phyloP scores from a whole-genome alignment of 2,329 filamentous ascomycete genomes.

The Alternaria atra region DNA sequence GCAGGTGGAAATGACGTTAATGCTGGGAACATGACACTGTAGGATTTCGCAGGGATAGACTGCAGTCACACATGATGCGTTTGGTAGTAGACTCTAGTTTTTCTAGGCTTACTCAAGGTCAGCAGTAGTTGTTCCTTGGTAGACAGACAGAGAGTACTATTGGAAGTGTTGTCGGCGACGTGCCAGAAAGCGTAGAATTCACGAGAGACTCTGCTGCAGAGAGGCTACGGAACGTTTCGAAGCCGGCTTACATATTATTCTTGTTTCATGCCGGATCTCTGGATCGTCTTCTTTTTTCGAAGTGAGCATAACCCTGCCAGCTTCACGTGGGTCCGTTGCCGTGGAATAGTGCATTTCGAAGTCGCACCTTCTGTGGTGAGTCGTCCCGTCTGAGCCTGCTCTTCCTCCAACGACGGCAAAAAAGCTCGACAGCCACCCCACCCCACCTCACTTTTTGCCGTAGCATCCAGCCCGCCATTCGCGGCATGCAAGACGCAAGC shows the following conservation, averaged over 20 bases:
- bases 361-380: slow-evolving; percentile 11
- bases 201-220: slow-evolving; percentile 12
- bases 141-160: not conserved
- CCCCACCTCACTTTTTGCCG: slow-evolving; percentile 15
- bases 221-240: slow-evolving; percentile 21
- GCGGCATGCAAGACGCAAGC: slow-evolving; percentile 22
- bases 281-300: slow-evolving; percentile 11
- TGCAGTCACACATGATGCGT: not conserved
- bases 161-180: not conserved
- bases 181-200: not conserved
- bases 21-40: not conserved
- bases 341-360: slow-evolving; percentile 19
- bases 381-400: slow-evolving; percentile 4
- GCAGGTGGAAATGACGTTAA: slow-evolving; percentile 9
- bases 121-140: not conserved
- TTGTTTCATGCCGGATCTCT: slow-evolving; percentile 24
- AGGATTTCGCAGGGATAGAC: slow-evolving; percentile 2
- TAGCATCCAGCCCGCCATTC: slow-evolving; percentile 7
- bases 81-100: not conserved
- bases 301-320: slow-evolving; percentile 21
- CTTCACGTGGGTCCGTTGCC: slow-evolving; percentile 28
- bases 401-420: slow-evolving; percentile 4
- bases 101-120: not conserved
- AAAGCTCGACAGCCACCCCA: not conserved
- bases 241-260: slow-evolving; percentile 5